A percentile compares a stretch with the other conserved stretches of the same genome.
These are phyloP conservation scores for Cydonia oblonga DNA, from an alignment of 331 rosid species.

Conservation along the genomic window DNA sequence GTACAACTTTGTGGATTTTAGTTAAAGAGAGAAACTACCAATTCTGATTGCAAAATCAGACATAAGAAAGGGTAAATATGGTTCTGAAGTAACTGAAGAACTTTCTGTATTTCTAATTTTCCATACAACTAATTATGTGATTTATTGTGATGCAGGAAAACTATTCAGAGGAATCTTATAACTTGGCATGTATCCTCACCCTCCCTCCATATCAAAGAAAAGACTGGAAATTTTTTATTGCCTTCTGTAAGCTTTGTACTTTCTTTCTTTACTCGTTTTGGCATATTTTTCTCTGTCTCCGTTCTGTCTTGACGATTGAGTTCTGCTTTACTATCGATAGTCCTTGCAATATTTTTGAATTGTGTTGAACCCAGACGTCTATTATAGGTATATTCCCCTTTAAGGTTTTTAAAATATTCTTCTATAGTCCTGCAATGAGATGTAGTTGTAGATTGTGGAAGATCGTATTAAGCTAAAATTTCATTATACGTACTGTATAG, in stretches of 20 bases:
- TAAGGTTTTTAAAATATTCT: neutral
- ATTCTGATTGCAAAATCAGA: neutral
- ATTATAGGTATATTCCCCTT: neutral
- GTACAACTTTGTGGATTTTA: too few relatives aligned
- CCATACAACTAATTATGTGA: neutral
- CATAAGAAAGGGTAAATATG: neutral
- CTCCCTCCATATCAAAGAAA: conserved; percentile 99
- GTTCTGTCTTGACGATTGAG: neutral
- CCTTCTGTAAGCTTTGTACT: conserved; percentile 61
- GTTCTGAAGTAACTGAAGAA: neutral
- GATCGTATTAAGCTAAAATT: too few relatives aligned
- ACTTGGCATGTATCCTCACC: conserved; percentile 92
- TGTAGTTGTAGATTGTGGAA: neutral
- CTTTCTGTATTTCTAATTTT: neutral
- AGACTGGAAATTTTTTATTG: conserved; percentile 95
- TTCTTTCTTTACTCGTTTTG: neutral
- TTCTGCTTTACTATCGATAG: neutral
- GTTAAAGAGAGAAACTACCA: too few relatives aligned
- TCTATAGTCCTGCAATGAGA: neutral
- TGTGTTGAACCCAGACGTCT: neutral
- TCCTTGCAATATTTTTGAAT: neutral
- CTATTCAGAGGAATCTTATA: conserved; percentile 96
- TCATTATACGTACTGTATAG: too few relatives aligned
- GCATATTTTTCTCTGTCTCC: neutral
- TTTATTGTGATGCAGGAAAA: conserved; percentile 61